Percentiles rank a stretch among this genome's conserved stretches.
Evolutionary conservation across 2,329 filamentous ascomycete genomes (phyloP).

Genomic region (Alternaria ventricosa): DNA sequence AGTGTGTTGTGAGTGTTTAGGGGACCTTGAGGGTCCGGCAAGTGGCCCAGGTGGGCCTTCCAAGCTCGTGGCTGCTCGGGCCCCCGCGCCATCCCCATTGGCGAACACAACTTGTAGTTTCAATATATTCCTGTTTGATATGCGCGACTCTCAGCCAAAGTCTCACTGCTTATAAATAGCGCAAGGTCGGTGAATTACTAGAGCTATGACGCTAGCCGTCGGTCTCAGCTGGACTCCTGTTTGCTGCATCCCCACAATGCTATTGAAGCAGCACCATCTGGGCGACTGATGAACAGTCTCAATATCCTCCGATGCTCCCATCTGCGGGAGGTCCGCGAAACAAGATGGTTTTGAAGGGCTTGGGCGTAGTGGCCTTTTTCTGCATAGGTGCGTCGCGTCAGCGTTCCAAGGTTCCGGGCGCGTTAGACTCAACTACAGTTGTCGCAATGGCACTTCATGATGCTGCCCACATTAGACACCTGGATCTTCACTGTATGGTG

Average conservation of each 20-base stretch:
- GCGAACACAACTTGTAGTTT: neutral
- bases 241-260: neutral
- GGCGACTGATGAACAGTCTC: neutral
- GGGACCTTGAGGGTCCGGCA: neutral
- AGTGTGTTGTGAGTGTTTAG: neutral
- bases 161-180: neutral
- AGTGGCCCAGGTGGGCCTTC: neutral
- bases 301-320: neutral
- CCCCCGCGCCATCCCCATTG: neutral
- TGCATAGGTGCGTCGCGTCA: constrained; percentile 9
- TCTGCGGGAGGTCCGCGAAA: constrained; percentile 5
- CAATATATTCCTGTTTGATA: neutral
- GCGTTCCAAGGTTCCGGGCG: neutral
- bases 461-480: neutral
- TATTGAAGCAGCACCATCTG: neutral
- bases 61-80: neutral
- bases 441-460: neutral
- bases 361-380: constrained; percentile 4
- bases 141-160: neutral
- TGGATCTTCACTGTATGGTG: neutral
- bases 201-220: constrained; percentile 12
- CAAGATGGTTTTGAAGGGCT: neutral
- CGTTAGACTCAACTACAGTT: neutral
- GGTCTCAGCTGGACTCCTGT: neutral
- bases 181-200: constrained; percentile 3